Base-by-base conservation (phyloP, 1,284 basidiomycete genomes). In the Leccinum variabile region DNA sequence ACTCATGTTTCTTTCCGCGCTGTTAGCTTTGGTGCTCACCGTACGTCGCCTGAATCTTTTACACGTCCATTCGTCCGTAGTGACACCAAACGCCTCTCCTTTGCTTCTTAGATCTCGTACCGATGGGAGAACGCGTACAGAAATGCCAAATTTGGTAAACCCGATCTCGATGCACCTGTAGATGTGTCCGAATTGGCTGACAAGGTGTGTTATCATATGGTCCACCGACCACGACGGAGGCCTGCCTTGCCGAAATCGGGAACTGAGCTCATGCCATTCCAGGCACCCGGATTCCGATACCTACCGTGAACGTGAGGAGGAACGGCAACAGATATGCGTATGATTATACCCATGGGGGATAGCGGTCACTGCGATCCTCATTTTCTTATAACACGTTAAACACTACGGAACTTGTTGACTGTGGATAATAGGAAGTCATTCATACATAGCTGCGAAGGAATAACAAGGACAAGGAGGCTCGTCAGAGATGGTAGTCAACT, bases 41-140 rank as follows among this genome's bases (percentile, higher is more conserved):
- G 87, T 90, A 68, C 67, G 81, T 73, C 32, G 10, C 25, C 1
- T 13, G 9, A 7, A 3, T 59, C 9, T 5, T 3, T 18, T 14
- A 22, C 14, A 41, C 14, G n/a, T 18, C 57, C 56, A 7, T 28
- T 22, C 14, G 3, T 44, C 54, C 35, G 9, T 44, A 4, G 59
- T 3, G 41, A 59, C 6, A 28, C 50, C 14, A 35, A 25, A 39
- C 30, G 28, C 22, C 41, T n/a, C 13, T 18, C 25, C 25, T 14
- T 49, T 54, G 49, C 54, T 37, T 58, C 37, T 41, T 61, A 90
- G 88, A 71, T 83, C 11, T 88, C 85, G 3, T 91, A 88, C 69
- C 82, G 83, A 37, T 66, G 75, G 66, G 88, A 90, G 25, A 91
- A 91, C 65, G 77, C 78, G 11, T 77, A 78, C 10, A 78, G 88